Conservation (phyloP, 2,329 filamentous ascomycete genomes). For the Ciborinia camelliae region DNA sequence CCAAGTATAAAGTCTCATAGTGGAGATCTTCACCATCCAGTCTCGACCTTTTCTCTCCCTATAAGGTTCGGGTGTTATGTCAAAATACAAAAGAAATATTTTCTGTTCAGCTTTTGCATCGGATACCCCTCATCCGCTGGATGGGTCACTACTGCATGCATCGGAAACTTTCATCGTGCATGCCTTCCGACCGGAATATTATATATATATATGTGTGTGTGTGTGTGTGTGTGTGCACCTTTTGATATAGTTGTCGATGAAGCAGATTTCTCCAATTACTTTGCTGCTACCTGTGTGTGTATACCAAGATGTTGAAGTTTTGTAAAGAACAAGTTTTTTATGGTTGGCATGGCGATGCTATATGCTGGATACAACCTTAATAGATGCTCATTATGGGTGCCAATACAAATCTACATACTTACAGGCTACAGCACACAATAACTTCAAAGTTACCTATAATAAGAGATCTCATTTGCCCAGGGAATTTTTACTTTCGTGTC, state of each 20-base stretch:
- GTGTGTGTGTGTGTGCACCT: too few species aligned
- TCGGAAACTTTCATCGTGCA: background rate
- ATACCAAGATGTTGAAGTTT: background rate
- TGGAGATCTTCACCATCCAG: background rate
- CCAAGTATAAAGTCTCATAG: background rate
- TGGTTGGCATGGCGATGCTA: slow-evolving; percentile 13
- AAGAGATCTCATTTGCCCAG: background rate
- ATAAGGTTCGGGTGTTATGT: background rate
- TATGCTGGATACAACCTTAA: background rate
- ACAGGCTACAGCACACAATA: background rate
- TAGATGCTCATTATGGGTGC: background rate
- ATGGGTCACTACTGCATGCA: background rate
- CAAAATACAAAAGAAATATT: background rate
- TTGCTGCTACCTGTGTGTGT: background rate
- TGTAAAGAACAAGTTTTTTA: background rate
- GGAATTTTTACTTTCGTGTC: too few species aligned
- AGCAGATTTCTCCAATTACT: background rate
- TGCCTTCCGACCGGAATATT: background rate
- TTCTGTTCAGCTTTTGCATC: background rate
- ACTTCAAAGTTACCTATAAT: background rate
- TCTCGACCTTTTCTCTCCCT: too few species aligned
- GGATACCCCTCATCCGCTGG: background rate
- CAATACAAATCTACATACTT: background rate
- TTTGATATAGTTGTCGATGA: slow-evolving; percentile 1
- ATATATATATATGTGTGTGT: too few species aligned